Percentiles rank a stretch among this genome's conserved stretches.
Conservation (phyloP, 148 eudicot species). For the Rhododendron williamsianum region DNA sequence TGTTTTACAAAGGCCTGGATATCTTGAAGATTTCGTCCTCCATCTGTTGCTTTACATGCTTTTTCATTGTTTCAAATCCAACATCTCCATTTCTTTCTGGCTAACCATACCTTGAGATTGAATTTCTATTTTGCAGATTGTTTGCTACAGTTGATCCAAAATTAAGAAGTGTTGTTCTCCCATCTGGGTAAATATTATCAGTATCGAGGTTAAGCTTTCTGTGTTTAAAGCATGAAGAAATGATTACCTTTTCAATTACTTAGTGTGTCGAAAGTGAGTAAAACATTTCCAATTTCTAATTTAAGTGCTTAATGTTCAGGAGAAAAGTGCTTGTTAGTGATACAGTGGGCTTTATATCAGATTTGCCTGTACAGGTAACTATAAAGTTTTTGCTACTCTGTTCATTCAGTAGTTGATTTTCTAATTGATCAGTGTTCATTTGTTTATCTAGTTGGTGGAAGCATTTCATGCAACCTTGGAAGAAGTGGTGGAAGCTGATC, state of each 20-base stretch:
- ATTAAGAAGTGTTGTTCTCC: constrained; percentile 72
- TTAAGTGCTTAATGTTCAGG: constrained; percentile 33
- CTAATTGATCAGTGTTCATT: not conserved
- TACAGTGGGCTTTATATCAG: constrained; percentile 96
- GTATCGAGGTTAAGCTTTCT: not conserved
- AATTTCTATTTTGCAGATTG: constrained; percentile 45
- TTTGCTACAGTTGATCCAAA: constrained; percentile 97
- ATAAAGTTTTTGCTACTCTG: constrained; percentile 1
- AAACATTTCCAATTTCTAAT: constrained; percentile 12
- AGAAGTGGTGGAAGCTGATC: constrained; percentile 95
- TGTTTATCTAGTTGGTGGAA: constrained; percentile 57
- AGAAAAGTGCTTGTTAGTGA: constrained; percentile 87
- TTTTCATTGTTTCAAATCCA: not conserved
- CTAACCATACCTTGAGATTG: not conserved
- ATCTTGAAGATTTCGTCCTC: not conserved
- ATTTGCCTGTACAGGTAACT: constrained; percentile 86
- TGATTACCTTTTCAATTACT: not conserved
- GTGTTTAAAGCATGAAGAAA: not conserved
- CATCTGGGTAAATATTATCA: constrained; percentile 68
- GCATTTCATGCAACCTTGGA: constrained; percentile 98
- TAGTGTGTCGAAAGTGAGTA: not conserved
- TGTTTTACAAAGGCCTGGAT: no score
- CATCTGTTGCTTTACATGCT: not conserved
- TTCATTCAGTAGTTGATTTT: not conserved
- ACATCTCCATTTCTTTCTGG: constrained; percentile 2